phyloP scores from a whole-genome alignment of 108 stramenopile species.

The Skeletonema marinoi region DNA sequence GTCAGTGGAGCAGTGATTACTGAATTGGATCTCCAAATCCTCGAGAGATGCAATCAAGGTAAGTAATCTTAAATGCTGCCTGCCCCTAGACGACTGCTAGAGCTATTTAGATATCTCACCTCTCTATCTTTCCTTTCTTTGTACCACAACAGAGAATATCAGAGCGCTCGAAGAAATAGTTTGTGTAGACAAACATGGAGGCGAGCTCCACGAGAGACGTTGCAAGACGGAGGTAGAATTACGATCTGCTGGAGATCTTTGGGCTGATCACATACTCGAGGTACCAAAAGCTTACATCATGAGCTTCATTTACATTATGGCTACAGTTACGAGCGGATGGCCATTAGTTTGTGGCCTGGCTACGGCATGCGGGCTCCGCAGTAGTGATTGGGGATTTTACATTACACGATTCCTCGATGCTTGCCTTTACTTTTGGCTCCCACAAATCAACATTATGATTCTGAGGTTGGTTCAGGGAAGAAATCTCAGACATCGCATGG shows the following conservation, averaged over 20 bases:
- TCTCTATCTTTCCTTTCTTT: background rate
- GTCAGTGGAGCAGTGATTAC: conserved; percentile 42
- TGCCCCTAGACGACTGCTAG: background rate
- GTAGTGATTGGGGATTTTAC: conserved; percentile 34
- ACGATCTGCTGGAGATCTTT: conserved; percentile 41
- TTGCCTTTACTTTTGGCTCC: conserved; percentile 60
- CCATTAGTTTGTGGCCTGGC: conserved; percentile 43
- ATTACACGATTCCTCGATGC: conserved; percentile 54
- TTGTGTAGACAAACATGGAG: conserved; percentile 37
- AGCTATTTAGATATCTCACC: background rate
- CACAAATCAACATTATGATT: conserved; percentile 55
- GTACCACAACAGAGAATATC: conserved; percentile 17
- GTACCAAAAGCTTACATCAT: conserved; percentile 43
- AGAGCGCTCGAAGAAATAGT: conserved; percentile 52
- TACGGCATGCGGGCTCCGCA: conserved; percentile 20
- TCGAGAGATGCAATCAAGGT: conserved; percentile 45
- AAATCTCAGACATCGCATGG: conserved; percentile 58
- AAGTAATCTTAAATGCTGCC: background rate
- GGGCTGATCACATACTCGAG: conserved; percentile 55
- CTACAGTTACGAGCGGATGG: conserved; percentile 46
- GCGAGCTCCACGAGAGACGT: conserved; percentile 30
- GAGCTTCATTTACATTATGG: conserved; percentile 48
- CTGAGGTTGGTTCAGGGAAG: conserved; percentile 51
- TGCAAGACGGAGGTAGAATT: conserved; percentile 39
- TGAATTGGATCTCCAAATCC: conserved; percentile 44